These are phyloP conservation scores for Discostella stelligera DNA, from an alignment of 352 stramenopile genomes.

Conservation along the genomic window DNA sequence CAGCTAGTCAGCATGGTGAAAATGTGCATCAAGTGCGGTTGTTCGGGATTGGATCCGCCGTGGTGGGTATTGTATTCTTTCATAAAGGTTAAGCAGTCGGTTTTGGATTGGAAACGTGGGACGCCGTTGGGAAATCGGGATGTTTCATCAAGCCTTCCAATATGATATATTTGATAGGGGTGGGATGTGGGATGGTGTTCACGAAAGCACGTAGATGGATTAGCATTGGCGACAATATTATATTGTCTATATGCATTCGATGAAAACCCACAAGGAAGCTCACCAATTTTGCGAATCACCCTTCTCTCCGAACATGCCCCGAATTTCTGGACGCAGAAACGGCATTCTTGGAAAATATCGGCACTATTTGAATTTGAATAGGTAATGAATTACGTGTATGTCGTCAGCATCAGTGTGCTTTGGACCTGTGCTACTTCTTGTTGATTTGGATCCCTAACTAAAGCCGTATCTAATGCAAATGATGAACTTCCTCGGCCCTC, in stretches of 20 bases:
- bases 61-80: slow-evolving; percentile 73
- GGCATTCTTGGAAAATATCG: neutral
- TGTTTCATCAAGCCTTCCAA: slow-evolving; percentile 54
- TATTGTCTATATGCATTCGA: neutral
- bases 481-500: neutral
- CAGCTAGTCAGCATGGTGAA: slow-evolving; percentile 81
- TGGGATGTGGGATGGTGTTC: neutral
- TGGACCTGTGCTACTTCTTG: neutral
- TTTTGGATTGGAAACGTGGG: slow-evolving; percentile 73
- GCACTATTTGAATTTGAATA: neutral
- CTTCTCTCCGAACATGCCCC: slow-evolving; percentile 77
- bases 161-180: neutral
- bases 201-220: neutral
- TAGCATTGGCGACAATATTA: neutral
- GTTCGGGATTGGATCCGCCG: slow-evolving; percentile 76
- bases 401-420: neutral
- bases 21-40: slow-evolving; percentile 80
- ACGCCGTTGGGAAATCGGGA: slow-evolving; percentile 81
- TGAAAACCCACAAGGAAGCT: slow-evolving; percentile 3
- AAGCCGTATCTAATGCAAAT: neutral
- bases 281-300: slow-evolving; percentile 76
- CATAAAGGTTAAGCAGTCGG: slow-evolving; percentile 77
- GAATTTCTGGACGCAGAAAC: slow-evolving; percentile 52
- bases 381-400: no score
- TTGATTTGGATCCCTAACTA: neutral